phyloP scores from a whole-genome alignment of 169 alveolate species.

The Toxoplasma gondii region DNA sequence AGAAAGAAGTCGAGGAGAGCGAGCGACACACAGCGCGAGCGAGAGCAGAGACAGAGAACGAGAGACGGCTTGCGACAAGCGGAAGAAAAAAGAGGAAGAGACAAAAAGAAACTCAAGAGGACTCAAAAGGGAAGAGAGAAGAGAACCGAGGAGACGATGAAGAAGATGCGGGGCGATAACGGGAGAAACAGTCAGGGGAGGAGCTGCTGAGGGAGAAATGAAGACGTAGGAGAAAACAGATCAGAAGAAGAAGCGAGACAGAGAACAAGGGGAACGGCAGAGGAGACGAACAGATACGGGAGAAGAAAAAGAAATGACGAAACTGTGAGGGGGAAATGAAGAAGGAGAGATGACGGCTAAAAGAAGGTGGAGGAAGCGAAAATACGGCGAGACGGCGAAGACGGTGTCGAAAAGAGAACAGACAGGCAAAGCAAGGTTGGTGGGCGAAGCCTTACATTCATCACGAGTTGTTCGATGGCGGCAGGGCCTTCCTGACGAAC shows the following conservation, averaged over 20 bases:
- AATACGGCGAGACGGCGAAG: not conserved
- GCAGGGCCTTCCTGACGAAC: slow-evolving; percentile 29
- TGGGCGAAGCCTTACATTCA: not conserved
- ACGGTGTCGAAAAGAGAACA: not conserved
- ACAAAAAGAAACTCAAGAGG: not conserved
- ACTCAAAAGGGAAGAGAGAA: not conserved
- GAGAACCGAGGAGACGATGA: not conserved
- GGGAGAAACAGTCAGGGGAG: not conserved
- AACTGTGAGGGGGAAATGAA: not conserved
- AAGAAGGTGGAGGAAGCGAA: not conserved
- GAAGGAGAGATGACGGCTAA: not conserved
- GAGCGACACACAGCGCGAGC: too few relatives aligned
- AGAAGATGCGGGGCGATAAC: too few relatives aligned
- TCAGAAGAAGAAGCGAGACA: not conserved
- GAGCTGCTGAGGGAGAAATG: not conserved
- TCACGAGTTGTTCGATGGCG: slow-evolving; percentile 6
- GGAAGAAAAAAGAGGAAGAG: not conserved
- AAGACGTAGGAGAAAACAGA: not conserved
- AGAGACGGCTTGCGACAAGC: too few relatives aligned
- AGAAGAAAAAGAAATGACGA: not conserved
- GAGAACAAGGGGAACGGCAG: not conserved
- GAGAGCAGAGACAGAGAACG: too few relatives aligned
- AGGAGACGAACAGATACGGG: not conserved
- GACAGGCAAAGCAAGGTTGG: not conserved
- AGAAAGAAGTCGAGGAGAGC: too few relatives aligned